These are phyloP conservation scores for Metarhizium anisopliae DNA, from an alignment of 2,329 filamentous ascomycete species.

Conservation along the genomic window DNA sequence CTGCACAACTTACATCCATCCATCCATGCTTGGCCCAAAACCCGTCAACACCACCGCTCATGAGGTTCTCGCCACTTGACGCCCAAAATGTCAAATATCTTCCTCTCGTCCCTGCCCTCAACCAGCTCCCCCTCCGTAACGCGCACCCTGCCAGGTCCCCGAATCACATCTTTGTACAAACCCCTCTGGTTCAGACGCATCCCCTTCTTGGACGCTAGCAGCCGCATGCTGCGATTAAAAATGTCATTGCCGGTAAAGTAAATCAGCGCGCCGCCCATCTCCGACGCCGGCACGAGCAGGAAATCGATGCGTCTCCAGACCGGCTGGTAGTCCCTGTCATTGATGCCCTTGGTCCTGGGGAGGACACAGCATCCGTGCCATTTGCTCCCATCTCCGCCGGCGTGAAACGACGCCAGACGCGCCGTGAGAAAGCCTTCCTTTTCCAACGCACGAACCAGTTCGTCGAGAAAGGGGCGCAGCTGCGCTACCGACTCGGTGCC, in stretches of 20 bases:
- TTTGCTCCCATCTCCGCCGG: constrained; percentile 54
- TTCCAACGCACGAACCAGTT: constrained; percentile 55
- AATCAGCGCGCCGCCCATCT: constrained; percentile 78
- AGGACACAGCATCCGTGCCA: constrained; percentile 83
- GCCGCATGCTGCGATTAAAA: constrained; percentile 79
- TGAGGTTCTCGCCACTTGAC: constrained; percentile 77
- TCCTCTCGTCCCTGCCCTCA: constrained; percentile 66
- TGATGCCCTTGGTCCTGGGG: constrained; percentile 32
- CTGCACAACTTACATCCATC: too few relatives aligned
- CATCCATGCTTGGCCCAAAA: too few relatives aligned
- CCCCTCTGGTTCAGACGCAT: constrained; percentile 83
- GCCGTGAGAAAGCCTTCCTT: constrained; percentile 57
- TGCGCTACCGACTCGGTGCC: constrained; percentile 43
- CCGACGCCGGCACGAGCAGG: constrained; percentile 67
- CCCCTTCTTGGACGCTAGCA: constrained; percentile 69
- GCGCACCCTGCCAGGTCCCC: constrained; percentile 48
- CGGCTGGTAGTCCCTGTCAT: constrained; percentile 24
- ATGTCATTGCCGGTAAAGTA: constrained; percentile 96
- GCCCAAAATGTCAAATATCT: constrained; percentile 71
- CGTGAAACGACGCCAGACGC: constrained; percentile 49
- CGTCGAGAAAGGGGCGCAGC: constrained; percentile 52
- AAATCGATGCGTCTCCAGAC: constrained; percentile 80
- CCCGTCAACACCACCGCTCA: constrained; percentile 59
- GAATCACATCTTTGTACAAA: constrained; percentile 62
- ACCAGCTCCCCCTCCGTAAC: constrained; percentile 60